Evolutionary conservation across 2,329 filamentous ascomycete species (phyloP).

Genomic region (Pseudopithomyces maydicus): DNA sequence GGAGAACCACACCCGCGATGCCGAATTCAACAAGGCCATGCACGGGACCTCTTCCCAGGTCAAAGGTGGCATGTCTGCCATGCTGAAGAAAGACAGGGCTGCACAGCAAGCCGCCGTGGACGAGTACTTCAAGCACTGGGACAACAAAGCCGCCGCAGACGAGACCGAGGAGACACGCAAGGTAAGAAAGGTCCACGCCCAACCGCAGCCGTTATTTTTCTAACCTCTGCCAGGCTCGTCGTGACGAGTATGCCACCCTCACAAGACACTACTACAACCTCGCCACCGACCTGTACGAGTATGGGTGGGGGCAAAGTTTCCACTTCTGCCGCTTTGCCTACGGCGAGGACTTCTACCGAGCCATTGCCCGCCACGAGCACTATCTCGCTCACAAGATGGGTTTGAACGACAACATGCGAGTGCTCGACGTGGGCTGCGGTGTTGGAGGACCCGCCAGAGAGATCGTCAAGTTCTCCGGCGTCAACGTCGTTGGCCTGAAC

Average conservation of each 20-base stretch:
- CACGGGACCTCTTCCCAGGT: conserved; percentile 76
- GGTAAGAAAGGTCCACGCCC: conserved; percentile 51
- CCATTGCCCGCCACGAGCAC: conserved; percentile 95
- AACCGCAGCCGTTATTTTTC: conserved; percentile 3
- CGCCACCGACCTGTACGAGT: conserved; percentile 95
- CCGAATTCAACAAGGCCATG: conserved; percentile 86
- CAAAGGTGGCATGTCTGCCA: conserved; percentile 76
- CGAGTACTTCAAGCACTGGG: conserved; percentile 97
- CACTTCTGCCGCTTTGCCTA: conserved; percentile 95
- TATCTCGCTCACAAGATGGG: conserved; percentile 91
- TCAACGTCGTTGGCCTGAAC: conserved; percentile 89
- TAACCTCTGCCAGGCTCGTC: conserved; percentile 66
- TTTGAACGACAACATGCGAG: conserved; percentile 83
- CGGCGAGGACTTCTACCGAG: conserved; percentile 86
- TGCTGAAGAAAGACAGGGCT: conserved; percentile 79
- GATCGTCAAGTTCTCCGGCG: conserved; percentile 93
- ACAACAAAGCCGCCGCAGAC: conserved; percentile 76
- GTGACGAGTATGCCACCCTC: conserved; percentile 88
- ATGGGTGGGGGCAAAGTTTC: conserved; percentile 95
- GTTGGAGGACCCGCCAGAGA: conserved; percentile 93
- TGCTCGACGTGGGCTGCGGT: conserved; percentile 95
- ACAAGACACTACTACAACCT: conserved; percentile 98
- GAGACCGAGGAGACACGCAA: conserved; percentile 86
- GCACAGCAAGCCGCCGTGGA: conserved; percentile 83
- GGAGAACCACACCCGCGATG: conserved; percentile 85